Conservation (phyloP, 2,329 filamentous ascomycete genomes). For the Penicillium expansum region DNA sequence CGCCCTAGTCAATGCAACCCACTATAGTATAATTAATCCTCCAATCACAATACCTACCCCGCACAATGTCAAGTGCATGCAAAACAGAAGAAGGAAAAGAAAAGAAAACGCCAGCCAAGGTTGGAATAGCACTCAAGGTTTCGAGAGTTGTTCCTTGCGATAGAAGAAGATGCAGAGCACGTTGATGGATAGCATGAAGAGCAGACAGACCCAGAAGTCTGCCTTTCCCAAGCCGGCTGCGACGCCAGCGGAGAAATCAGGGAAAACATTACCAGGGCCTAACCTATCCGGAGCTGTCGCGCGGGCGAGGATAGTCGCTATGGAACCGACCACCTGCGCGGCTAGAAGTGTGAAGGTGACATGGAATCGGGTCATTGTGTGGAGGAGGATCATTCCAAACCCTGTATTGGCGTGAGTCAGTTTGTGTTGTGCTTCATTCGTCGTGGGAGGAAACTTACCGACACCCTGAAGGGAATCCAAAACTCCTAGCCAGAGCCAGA, state of each 20-base stretch:
- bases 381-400: constrained; percentile 65
- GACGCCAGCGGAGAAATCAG: constrained; percentile 58
- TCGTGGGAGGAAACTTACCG: constrained; percentile 23
- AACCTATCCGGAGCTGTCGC: constrained; percentile 59
- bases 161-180: constrained; percentile 52
- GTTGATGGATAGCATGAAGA: constrained; percentile 53
- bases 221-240: constrained; percentile 14
- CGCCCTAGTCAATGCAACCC: neutral
- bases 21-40: neutral
- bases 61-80: neutral
- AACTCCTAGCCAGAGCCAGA: constrained; percentile 67
- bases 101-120: neutral
- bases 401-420: constrained; percentile 32
- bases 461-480: constrained; percentile 64
- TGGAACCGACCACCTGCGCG: constrained; percentile 61
- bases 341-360: constrained; percentile 59
- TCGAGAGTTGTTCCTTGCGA: constrained; percentile 46
- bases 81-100: neutral
- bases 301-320: constrained; percentile 61
- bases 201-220: constrained; percentile 37
- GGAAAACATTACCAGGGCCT: constrained; percentile 58
- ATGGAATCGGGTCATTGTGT: constrained; percentile 63
- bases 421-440: neutral
- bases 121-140: constrained; percentile 29
- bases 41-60: neutral